phyloP scores from a whole-genome alignment of 192 early-diverging fungal genomes.

The Linderina pennispora region DNA sequence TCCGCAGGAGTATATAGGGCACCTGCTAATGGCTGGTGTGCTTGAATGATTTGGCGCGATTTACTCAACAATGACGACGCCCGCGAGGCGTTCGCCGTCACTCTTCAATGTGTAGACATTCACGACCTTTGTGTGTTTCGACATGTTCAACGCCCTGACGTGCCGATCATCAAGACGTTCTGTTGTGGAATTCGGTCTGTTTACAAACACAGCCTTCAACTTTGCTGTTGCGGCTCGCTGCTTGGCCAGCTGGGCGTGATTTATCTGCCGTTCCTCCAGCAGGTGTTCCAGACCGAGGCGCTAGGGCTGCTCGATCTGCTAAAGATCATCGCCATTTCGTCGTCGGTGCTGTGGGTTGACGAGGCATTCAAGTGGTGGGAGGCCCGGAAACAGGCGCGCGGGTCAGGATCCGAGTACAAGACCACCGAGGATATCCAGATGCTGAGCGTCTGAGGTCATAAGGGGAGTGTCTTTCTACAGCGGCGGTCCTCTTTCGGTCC shows the following conservation, averaged over 20 bases:
- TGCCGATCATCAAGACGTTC: constrained; percentile 86
- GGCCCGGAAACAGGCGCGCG: constrained; percentile 10
- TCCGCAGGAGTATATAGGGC: too few species aligned
- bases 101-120: constrained; percentile 79
- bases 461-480: too few species aligned
- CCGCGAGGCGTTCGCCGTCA: too few species aligned
- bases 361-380: constrained; percentile 72
- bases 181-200: constrained; percentile 72
- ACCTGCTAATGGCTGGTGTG: too few species aligned
- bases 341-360: constrained; percentile 78
- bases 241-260: constrained; percentile 84
- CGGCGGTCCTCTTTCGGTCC: too few species aligned
- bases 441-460: constrained; percentile 22
- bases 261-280: constrained; percentile 84
- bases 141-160: constrained; percentile 90
- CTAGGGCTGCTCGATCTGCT: constrained; percentile 67
- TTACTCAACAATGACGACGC: too few species aligned
- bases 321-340: constrained; percentile 62
- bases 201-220: constrained; percentile 88
- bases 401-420: constrained; percentile 1
- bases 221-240: constrained; percentile 74
- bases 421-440: constrained; percentile 40
- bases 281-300: constrained; percentile 89
- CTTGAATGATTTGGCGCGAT: too few species aligned
- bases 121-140: constrained; percentile 93